Evolutionary conservation across 352 stramenopile genomes (phyloP).

Genomic region (Pseudoperonospora humuli): DNA sequence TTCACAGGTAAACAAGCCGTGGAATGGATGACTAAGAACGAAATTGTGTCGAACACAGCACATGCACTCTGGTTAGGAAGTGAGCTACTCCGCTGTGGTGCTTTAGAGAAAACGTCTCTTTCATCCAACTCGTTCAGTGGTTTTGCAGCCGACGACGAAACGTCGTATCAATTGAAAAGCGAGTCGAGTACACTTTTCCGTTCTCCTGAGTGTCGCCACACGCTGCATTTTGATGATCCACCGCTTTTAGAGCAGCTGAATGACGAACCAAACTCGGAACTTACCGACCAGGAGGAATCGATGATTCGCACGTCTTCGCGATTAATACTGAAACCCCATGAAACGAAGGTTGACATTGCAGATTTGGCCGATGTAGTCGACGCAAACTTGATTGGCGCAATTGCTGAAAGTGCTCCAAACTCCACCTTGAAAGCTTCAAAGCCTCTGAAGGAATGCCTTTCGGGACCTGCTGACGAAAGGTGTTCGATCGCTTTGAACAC

Average conservation of each 20-base stretch:
- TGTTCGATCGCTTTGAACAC: conserved; percentile 36
- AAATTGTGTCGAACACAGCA: conserved; percentile 61
- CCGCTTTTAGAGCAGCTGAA: conserved; percentile 9
- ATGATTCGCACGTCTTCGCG: conserved; percentile 23
- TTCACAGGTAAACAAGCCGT: conserved; percentile 61
- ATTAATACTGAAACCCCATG: conserved; percentile 22
- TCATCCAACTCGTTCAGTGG: conserved; percentile 21
- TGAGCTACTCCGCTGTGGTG: conserved; percentile 54
- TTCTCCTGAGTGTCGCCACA: conserved; percentile 10
- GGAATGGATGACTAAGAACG: conserved; percentile 70
- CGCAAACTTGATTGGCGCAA: conserved; percentile 16
- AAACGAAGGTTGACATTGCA: conserved; percentile 28
- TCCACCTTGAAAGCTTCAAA: conserved; percentile 14
- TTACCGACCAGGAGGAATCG: conserved; percentile 5
- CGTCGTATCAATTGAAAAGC: conserved; percentile 32
- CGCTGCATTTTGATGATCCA: conserved; percentile 13
- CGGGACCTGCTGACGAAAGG: conserved; percentile 34
- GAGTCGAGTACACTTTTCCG: conserved; percentile 32
- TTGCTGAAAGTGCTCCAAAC: conserved; percentile 10
- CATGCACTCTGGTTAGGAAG: conserved; percentile 71
- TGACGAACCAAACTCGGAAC: conserved; percentile 7
- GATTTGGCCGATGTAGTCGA: conserved; percentile 28
- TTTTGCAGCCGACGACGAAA: conserved; percentile 26
- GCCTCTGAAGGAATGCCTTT: conserved; percentile 17
- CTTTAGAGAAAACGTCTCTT: conserved; percentile 34